Evolutionary conservation across 148 eudicot species (phyloP), one percentile per base, ranked within the genome.

Genomic region (Polygonum aviculare): DNA sequence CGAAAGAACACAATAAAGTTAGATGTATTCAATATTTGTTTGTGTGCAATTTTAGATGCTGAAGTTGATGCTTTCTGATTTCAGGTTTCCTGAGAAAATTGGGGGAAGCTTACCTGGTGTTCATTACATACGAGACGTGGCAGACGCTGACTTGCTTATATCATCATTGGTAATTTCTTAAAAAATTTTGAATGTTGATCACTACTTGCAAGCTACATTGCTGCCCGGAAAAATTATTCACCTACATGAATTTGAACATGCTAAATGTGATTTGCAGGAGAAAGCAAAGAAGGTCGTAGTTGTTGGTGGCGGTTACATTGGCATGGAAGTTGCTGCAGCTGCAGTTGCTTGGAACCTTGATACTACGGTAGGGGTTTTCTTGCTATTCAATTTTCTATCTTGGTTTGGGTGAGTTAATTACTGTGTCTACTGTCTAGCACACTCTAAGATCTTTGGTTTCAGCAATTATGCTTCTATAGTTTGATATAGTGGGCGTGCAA

Each of bases 291-390:
- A 93, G 81, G 89, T 92, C 74, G 99, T 91, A 16, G 85, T 95
- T 2, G 96, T 95, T 40, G 99, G 99, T 80, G 99, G 98, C 83
- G 99, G 99, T 73, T 95, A 95, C 78, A 93, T 95, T 78, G 99
- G 99, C 80, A 95, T 95, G 99, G 99, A 95, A 86, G 91, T 93
- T 84, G 97, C 97, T 75, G 99, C 99, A 55, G 97, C 99, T 21
- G 85, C 99, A 76, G 91, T 85, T 73, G 97, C 86, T 26, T 95
- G 99, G 99, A 93, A 91, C 76, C 91, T 89, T 73, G 99, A 95
- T 81, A 95, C 99, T 19, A 92, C 97, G 72, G 99, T 95, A 83
- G 80, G 90, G 45, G 47, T 78, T n/a, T 74, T 19, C 15, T 41
- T 4, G 36, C 6, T 36, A 16, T 67, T 67, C 15, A 14, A 65